Conservation (phyloP, 108 stramenopile species). For the Asterionellopsis glacialis region DNA sequence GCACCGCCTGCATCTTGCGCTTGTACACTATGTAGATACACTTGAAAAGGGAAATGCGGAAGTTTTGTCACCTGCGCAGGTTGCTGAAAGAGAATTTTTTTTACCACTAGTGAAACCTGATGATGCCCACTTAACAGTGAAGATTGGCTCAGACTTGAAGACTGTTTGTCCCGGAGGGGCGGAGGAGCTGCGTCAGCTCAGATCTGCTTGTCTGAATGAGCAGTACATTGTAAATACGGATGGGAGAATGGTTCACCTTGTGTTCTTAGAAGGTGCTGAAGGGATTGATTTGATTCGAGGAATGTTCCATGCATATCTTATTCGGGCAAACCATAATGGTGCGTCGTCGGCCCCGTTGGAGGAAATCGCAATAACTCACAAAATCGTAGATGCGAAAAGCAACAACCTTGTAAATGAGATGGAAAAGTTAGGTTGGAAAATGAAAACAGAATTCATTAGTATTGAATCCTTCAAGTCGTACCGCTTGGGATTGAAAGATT, state of each 20-base stretch:
- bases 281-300: constrained; percentile 59
- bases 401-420: no score
- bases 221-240: constrained; percentile 17
- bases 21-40: constrained; percentile 38
- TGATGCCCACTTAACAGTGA: constrained; percentile 42
- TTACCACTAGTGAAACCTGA: constrained; percentile 44
- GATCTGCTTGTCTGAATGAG: constrained; percentile 6
- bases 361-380: neutral
- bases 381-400: no score
- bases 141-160: constrained; percentile 44
- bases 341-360: no score
- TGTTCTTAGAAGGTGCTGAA: constrained; percentile 41
- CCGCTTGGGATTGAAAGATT: no score
- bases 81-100: constrained; percentile 59
- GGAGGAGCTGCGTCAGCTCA: constrained; percentile 27
- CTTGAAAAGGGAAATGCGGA: constrained; percentile 3
- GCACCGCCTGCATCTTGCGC: constrained; percentile 59
- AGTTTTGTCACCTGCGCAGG: constrained; percentile 41
- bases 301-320: constrained; percentile 61
- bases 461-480: no score
- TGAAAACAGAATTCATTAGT: no score
- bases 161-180: constrained; percentile 40
- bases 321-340: neutral
- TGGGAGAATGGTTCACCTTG: constrained; percentile 19
- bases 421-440: no score